These are phyloP conservation scores for Betula pendula DNA, from an alignment of 306 rosid genomes.

Conservation along the genomic window DNA sequence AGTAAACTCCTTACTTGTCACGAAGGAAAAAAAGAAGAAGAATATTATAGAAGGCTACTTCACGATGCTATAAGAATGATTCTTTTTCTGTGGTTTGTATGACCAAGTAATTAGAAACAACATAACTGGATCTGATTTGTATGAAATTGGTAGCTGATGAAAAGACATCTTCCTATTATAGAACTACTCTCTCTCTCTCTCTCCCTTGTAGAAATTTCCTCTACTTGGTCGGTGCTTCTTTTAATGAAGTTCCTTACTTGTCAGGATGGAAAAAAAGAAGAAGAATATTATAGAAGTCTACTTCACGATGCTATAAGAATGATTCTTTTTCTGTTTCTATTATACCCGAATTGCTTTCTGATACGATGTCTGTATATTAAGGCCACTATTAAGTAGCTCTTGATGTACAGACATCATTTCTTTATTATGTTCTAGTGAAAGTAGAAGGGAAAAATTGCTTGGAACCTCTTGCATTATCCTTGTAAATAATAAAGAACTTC, in stretches of 20 bases:
- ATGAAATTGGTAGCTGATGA: too few relatives aligned
- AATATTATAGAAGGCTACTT: too few relatives aligned
- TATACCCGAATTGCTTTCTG: neutral
- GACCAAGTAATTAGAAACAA: too few relatives aligned
- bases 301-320: neutral
- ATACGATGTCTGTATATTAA: neutral
- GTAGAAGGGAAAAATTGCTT: neutral
- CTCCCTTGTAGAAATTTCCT: too few relatives aligned
- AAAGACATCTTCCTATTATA: too few relatives aligned
- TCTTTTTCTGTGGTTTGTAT: too few relatives aligned
- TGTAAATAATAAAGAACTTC: constrained; percentile 23
- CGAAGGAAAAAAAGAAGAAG: too few relatives aligned
- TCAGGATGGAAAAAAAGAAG: neutral
- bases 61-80: too few relatives aligned
- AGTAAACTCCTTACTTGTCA: too few relatives aligned
- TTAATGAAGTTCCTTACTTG: neutral
- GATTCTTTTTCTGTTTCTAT: neutral
- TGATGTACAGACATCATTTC: neutral
- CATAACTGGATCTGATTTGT: too few relatives aligned
- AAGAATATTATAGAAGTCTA: neutral
- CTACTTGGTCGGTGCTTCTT: too few relatives aligned
- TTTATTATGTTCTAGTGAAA: neutral
- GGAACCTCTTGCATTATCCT: constrained; percentile 8
- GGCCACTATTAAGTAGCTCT: neutral
- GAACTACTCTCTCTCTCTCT: too few relatives aligned